Evolutionary conservation across 1,139 yeast genomes (phyloP).

Genomic region (Geotrichum bryndzae): DNA sequence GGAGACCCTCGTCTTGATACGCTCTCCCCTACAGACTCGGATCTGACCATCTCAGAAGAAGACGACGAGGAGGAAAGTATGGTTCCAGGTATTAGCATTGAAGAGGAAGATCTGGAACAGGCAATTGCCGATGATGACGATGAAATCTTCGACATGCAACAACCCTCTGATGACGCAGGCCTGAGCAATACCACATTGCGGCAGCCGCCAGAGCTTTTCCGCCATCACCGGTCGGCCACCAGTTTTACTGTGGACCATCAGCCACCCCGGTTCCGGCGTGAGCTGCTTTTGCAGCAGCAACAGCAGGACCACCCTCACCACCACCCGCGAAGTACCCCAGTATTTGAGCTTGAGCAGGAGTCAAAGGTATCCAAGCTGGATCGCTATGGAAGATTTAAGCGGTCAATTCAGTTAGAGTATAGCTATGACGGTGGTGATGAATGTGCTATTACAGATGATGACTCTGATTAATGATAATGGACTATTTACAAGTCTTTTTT

Average conservation of each 20-base stretch:
- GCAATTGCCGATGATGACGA: background rate
- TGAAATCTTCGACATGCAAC: background rate
- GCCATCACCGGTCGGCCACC: slow-evolving; percentile 1
- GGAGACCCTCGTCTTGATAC: background rate
- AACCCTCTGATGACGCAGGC: background rate
- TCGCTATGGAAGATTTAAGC: slow-evolving; percentile 15
- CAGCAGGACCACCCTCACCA: background rate
- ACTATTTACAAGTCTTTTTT: background rate
- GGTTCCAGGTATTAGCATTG: slow-evolving; percentile 5
- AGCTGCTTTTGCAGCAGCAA: background rate
- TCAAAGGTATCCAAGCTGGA: slow-evolving; percentile 11
- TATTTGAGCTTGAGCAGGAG: slow-evolving; percentile 1
- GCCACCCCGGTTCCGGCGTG: background rate
- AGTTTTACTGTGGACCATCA: slow-evolving; percentile 1
- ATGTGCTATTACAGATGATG: slow-evolving; percentile 15
- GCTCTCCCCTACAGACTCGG: slow-evolving; percentile 9
- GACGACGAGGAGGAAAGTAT: slow-evolving; percentile 1
- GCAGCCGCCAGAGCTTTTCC: background rate
- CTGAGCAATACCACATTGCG: background rate
- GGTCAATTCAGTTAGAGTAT: slow-evolving; percentile 7
- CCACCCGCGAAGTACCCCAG: background rate
- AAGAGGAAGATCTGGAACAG: slow-evolving; percentile 6
- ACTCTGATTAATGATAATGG: slow-evolving; percentile 3
- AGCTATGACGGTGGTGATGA: slow-evolving; percentile 12
- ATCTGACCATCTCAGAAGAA: slow-evolving; percentile 10